Evolutionary conservation across 345 rosid genomes (phyloP).

Genomic region (Linum usitatissimum): DNA sequence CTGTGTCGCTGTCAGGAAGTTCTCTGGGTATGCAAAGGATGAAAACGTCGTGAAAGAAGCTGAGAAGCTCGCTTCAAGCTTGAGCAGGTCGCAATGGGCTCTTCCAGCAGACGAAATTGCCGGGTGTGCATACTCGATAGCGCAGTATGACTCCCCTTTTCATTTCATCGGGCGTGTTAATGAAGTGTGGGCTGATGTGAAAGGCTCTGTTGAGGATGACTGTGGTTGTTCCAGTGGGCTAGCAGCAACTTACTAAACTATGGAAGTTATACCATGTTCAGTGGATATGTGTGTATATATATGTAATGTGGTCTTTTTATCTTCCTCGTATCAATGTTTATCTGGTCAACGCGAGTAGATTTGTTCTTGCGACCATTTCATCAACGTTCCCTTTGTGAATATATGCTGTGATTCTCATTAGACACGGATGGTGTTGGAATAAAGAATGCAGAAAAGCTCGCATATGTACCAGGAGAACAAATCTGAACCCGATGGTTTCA

Average conservation of each 20-base stretch:
- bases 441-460: no score
- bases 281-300: not conserved
- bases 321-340: not conserved
- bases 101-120: slow-evolving; percentile 28
- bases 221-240: slow-evolving; percentile 12
- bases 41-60: slow-evolving; percentile 35
- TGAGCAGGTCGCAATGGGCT: slow-evolving; percentile 48
- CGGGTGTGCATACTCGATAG: slow-evolving; percentile 43
- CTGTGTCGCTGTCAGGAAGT: slow-evolving; percentile 47
- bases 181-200: slow-evolving; percentile 59
- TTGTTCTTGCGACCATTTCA: no score
- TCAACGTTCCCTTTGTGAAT: no score
- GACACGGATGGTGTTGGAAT: no score
- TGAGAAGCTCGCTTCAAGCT: slow-evolving; percentile 39
- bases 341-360: no score
- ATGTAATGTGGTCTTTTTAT: not conserved
- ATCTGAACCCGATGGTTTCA: no score
- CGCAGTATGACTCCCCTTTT: slow-evolving; percentile 56
- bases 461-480: no score
- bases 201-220: slow-evolving; percentile 18
- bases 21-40: slow-evolving; percentile 55
- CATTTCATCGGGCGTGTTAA: slow-evolving; percentile 42
- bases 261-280: not conserved
- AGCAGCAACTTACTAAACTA: slow-evolving; percentile 29
- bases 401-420: no score